Conservation (phyloP, 164 flowering plant genomes). For the Litsea cubeba region DNA sequence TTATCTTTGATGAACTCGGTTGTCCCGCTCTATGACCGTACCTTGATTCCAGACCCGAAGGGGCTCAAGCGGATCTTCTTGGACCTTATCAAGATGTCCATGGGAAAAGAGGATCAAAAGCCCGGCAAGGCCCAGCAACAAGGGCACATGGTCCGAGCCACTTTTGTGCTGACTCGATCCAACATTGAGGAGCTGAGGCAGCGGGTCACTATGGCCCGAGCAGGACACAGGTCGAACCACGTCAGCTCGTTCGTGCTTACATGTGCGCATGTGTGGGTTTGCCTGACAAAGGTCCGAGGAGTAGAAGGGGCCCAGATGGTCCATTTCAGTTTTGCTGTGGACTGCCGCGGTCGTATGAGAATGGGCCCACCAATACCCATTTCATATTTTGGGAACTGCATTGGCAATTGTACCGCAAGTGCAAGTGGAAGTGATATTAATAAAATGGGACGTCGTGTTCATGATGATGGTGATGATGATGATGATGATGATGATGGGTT, state of each 20-base stretch:
- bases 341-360: conserved; percentile 20
- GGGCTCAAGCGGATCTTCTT: not conserved
- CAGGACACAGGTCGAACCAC: not conserved
- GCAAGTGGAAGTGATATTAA: conserved; percentile 14
- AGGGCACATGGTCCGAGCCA: not conserved
- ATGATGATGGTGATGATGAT: no score
- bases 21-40: conserved; percentile 6
- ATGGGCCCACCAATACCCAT: conserved; percentile 27
- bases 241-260: conserved; percentile 27
- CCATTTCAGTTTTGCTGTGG: conserved; percentile 26
- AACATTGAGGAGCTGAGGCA: conserved; percentile 5
- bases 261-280: conserved; percentile 38
- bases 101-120: not conserved
- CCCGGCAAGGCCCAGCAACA: no score
- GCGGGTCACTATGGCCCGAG: not conserved
- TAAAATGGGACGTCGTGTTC: conserved; percentile 4
- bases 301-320: not conserved
- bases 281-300: conserved; percentile 20
- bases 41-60: not conserved
- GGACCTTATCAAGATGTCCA: no score
- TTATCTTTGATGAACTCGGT: not conserved
- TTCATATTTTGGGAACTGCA: conserved; percentile 53
- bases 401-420: conserved; percentile 4
- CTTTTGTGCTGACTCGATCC: conserved; percentile 1
- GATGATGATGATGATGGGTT: conserved; percentile 31